These are phyloP conservation scores for Auricularia sp. DNA, from an alignment of 768 basidiomycete species.

Conservation along the genomic window DNA sequence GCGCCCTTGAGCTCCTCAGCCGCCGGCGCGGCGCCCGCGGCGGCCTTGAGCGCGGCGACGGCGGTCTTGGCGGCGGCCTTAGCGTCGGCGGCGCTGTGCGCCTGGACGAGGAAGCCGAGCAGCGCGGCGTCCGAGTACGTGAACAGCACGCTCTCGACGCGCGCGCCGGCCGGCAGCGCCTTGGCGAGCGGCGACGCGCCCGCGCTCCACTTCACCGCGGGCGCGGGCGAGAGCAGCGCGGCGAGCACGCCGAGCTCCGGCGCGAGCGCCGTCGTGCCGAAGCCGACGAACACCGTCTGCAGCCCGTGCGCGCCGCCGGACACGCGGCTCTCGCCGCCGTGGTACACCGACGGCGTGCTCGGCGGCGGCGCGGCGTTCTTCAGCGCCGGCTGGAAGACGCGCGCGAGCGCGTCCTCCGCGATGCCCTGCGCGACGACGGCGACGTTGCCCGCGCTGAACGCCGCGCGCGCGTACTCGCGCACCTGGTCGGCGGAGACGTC, in stretches of 20 bases:
- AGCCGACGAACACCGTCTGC: slow-evolving; percentile 82
- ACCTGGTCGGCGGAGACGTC: slow-evolving; percentile 56
- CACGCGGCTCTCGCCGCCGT: slow-evolving; percentile 80
- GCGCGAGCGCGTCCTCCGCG: slow-evolving; percentile 53
- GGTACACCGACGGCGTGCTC: slow-evolving; percentile 43
- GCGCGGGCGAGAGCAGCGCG: slow-evolving; percentile 66
- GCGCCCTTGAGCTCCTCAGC: slow-evolving; percentile 71
- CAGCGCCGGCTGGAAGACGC: slow-evolving; percentile 55
- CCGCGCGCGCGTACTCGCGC: slow-evolving; percentile 59
- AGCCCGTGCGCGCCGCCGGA: slow-evolving; percentile 32
- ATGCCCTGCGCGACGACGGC: slow-evolving; percentile 86
- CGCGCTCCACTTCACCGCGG: slow-evolving; percentile 81
- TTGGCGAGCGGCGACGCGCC: slow-evolving; percentile 61
- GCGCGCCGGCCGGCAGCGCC: slow-evolving; percentile 46
- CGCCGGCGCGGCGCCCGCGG: slow-evolving; percentile 24
- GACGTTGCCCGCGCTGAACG: slow-evolving; percentile 70
- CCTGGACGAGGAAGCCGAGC: slow-evolving; percentile 75
- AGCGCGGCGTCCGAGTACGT: slow-evolving; percentile 90
- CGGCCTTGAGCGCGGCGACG: slow-evolving; percentile 52
- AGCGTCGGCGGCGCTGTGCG: slow-evolving; percentile 49
- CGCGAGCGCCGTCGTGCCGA: slow-evolving; percentile 59
- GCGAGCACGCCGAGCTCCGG: slow-evolving; percentile 72
- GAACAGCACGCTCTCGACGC: slow-evolving; percentile 65
- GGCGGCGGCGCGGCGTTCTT: slow-evolving; percentile 27
- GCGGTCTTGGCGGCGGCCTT: slow-evolving; percentile 61